Percentiles rank a stretch among this genome's conserved stretches.
Conservation (phyloP, 352 stramenopile species). For the Globisporangium uncinulatum region DNA sequence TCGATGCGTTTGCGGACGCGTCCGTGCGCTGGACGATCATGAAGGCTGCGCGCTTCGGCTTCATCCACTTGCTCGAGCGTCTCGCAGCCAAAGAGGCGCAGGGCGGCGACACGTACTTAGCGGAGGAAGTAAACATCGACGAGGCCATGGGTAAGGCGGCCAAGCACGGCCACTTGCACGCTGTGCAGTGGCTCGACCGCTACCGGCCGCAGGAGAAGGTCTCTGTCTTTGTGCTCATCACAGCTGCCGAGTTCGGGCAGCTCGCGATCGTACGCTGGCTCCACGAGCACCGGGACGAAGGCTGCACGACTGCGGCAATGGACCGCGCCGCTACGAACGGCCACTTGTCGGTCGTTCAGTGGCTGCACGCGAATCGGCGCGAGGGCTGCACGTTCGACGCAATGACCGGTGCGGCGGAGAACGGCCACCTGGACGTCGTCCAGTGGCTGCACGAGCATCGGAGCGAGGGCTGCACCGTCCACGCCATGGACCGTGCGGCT, state of each 20-base stretch:
- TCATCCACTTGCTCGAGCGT: conserved; percentile 33
- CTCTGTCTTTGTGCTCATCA: conserved; percentile 36
- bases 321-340: conserved; percentile 35
- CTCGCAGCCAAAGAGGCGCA: conserved; percentile 19
- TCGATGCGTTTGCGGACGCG: conserved; percentile 28
- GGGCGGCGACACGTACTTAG: conserved; percentile 5
- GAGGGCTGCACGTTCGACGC: conserved; percentile 33
- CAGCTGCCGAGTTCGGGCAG: conserved; percentile 25
- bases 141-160: conserved; percentile 33
- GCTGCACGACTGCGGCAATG: conserved; percentile 28
- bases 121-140: conserved; percentile 24
- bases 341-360: conserved; percentile 29
- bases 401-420: conserved; percentile 33
- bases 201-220: conserved; percentile 23
- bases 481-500: conserved; percentile 44
- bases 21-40: conserved; percentile 37
- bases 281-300: conserved; percentile 16
- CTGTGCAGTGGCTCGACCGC: conserved; percentile 25
- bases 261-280: conserved; percentile 32
- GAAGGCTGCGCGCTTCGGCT: conserved; percentile 25
- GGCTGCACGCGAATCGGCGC: conserved; percentile 26
- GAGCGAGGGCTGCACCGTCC: conserved; percentile 28
- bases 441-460: conserved; percentile 30
- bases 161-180: conserved; percentile 22
- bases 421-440: conserved; percentile 30